Evolutionary conservation across 2,329 filamentous ascomycete species (phyloP), one percentile per base, ranked within the genome.

Genomic region (Fusarium oligoseptatum): DNA sequence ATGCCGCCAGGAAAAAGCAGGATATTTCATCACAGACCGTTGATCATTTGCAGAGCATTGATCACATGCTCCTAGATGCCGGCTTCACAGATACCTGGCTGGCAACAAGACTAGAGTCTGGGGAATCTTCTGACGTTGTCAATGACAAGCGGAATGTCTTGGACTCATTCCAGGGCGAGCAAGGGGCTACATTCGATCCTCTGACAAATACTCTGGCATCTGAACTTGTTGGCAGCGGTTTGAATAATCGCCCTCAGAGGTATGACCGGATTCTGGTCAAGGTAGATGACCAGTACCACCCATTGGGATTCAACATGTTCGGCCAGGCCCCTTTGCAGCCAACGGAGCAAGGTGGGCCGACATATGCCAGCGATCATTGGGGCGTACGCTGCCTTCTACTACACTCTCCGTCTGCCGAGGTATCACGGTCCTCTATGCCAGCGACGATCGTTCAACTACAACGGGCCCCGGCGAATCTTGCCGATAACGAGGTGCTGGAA

Each of bases 131-230:
- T 6, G 76, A 77, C 39, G 68, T 76, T 5, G 48, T 20, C 1
- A 74, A 64, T 20, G 67, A 68, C 6, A 75, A 74, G 43, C 80
- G 84, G 17, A 79, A 74, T 7, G 67, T 78, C 6, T 68, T 77
- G 10, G 82, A 86, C 17, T 70, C 85, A 1, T 87, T 86, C 34
- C 87, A 90, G 62, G 92, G 91, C 2, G 91, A 93, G 78, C 85
- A 90, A 70, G 91, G 91, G 2, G 89, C 90, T 4, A 93, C 92
- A 0, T 93, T 92, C 77, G 88, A 93, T 75, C 91, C 91, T 1
- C 81, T 81, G 2, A 81, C 81, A 7, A 93, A 93, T 74, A 79
- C 81, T 1, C 83, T 92, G 14, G 91, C 91, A 4, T 85, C 87
- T 2, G 82, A 84, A 12, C 86, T 86, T 4, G 86, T 88, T 2